Conservation (phyloP, 345 rosid genomes). For the Dimocarpus longan region DNA sequence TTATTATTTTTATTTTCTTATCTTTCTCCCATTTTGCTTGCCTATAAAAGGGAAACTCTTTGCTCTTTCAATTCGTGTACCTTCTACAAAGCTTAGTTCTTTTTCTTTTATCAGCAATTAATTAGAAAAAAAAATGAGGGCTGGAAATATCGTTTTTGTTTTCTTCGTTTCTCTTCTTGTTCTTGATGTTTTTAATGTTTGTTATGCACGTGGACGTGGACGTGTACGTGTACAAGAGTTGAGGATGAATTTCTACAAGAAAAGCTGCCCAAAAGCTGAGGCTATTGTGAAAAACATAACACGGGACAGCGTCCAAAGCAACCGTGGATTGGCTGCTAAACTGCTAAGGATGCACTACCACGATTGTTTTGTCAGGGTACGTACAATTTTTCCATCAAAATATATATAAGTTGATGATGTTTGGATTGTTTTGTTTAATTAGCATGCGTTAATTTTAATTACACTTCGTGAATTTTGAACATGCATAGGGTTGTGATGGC, state of each 20-base stretch:
- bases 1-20: background rate
- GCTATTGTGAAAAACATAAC: slow-evolving; percentile 38
- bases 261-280: slow-evolving; percentile 43
- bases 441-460: too few relatives aligned
- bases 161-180: slow-evolving; percentile 1
- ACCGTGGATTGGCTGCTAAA: slow-evolving; percentile 50
- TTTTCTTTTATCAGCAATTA: background rate
- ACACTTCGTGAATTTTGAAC: too few relatives aligned
- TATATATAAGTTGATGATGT: too few relatives aligned
- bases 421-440: too few relatives aligned
- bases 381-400: too few relatives aligned
- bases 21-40: background rate
- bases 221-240: slow-evolving; percentile 7
- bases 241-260: slow-evolving; percentile 25
- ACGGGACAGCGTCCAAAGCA: slow-evolving; percentile 23
- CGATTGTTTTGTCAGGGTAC: slow-evolving; percentile 69
- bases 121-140: background rate
- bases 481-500: slow-evolving; percentile 61
- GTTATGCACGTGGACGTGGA: background rate
- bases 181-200: background rate
- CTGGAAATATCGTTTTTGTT: background rate
- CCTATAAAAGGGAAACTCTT: background rate
- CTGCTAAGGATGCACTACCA: slow-evolving; percentile 60
- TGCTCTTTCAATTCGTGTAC: background rate
- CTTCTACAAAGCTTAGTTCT: background rate